A percentile compares a stretch with the other conserved stretches of the same genome.
Evolutionary conservation across 208 protist genomes (phyloP).

Genomic region (Trypanosoma avium): DNA sequence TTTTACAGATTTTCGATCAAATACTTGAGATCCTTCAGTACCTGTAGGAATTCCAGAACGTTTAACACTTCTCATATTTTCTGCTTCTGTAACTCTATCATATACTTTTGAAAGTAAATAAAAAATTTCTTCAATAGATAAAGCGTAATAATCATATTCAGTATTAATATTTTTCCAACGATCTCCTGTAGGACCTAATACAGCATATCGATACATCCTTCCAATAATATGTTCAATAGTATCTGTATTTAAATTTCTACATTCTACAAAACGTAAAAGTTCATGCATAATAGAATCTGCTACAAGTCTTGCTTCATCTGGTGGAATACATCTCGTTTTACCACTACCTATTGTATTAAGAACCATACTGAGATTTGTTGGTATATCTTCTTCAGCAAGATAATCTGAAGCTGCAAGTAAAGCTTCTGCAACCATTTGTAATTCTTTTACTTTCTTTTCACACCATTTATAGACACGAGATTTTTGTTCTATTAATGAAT

Average conservation of each 20-base stretch:
- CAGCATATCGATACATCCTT: slow-evolving; percentile 86
- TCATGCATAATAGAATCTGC: slow-evolving; percentile 78
- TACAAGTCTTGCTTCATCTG: slow-evolving; percentile 56
- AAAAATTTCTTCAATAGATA: slow-evolving; percentile 76
- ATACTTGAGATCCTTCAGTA: slow-evolving; percentile 78
- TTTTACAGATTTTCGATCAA: slow-evolving; percentile 86
- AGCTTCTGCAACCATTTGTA: slow-evolving; percentile 53
- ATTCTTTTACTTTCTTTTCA: slow-evolving; percentile 61
- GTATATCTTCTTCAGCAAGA: slow-evolving; percentile 43
- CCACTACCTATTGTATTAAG: slow-evolving; percentile 24
- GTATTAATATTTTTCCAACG: slow-evolving; percentile 72
- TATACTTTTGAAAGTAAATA: slow-evolving; percentile 72
- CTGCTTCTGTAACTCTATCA: slow-evolving; percentile 65
- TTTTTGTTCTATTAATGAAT: slow-evolving; percentile 71
- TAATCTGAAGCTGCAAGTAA: slow-evolving; percentile 58
- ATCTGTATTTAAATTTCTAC: slow-evolving; percentile 83
- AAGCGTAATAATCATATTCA: slow-evolving; percentile 55
- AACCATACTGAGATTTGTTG: slow-evolving; percentile 44
- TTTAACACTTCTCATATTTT: slow-evolving; percentile 66
- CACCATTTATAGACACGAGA: slow-evolving; percentile 70
- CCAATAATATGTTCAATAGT: slow-evolving; percentile 87
- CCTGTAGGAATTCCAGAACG: slow-evolving; percentile 55
- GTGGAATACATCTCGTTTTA: slow-evolving; percentile 34
- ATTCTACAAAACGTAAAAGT: slow-evolving; percentile 83
- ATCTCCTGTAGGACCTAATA: slow-evolving; percentile 77